Base-by-base conservation (phyloP, 2,329 filamentous ascomycete species). In the Penicillium sp. region DNA sequence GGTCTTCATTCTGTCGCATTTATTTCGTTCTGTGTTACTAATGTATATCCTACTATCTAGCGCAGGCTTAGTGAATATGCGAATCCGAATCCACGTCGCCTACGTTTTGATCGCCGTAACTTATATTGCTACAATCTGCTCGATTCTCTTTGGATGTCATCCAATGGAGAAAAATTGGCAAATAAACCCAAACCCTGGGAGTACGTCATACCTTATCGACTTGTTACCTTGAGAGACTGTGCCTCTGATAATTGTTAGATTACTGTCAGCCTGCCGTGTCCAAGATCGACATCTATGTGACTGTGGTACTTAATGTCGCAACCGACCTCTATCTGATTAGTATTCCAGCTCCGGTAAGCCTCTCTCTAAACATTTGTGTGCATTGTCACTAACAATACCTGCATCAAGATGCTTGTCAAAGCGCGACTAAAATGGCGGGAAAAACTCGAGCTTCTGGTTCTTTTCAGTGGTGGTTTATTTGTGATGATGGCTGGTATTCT, bases 281-380 rank as follows among this genome's bases (percentile, higher is more conserved):
- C 0, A 76, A 76, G 17, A 77, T 79, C 49, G 76, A 83, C 48
- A 73, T 84, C 38, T 83, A 80, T 68, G 77, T 81, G n/a, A 81
- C 77, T 2, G 78, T 82, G 33, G 71, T 77, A 4, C 72, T 82
- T 59, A 86, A 86, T 61, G 78, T 85, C 3, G 62, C 73, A 1
- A 87, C 84, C 3, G 85, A 87, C 62, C 51, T 85, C 1, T 86
- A 86, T 61, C 74, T 86, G n/a, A 81, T 86, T 56, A 78, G 79
- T 29, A 85, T 86, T 38, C 83, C 84, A 0, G 73, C 84, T 5
- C 83, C 84, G 1, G 82, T 85, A 67, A 58, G 50, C 2, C 9
- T 10, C 4, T 4, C n/a, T 6, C 10, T 27, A n/a, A 27, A 13
- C 6, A 17, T 10, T 17, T 21, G 8, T 3, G 15, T 17, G 15